Evolutionary conservation across 2,329 filamentous ascomycete species (phyloP), one percentile per base, ranked within the genome.

Genomic region (Thermomyces lanuginosus): DNA sequence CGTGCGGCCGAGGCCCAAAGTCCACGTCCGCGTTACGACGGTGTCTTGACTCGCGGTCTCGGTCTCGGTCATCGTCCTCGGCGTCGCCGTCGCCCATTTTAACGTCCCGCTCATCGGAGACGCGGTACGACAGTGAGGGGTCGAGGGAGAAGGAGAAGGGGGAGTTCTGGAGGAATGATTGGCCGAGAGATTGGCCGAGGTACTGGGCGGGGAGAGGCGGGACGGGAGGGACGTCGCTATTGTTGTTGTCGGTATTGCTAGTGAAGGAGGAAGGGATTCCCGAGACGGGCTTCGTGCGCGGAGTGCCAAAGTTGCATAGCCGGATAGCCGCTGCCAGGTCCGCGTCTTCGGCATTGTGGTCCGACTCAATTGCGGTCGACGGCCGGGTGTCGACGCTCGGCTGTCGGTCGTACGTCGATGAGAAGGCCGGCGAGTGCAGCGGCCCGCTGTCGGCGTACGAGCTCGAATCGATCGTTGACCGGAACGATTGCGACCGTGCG

Each of bases 281-380:
- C 26, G 66, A 63, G 8, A 66, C 61, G 21, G 74, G 64, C 30
- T 71, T 62, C 36, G 66, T 71, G 42, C 75, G 69, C 34, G 79
- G 73, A 24, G 83, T 93, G 38, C 76, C 75, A 50, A 92, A 89
- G 52, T 82, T 92, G 36, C 92, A 71, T 38, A 92, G 63, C 41
- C 89, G 81, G 26, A 93, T 81, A 3, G 86, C 84, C 8, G 84
- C 84, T 11, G 83, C 86, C 32, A 95, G 65, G 38, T 91, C 81
- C 24, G 73, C 76, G 45, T 92, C 84, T 37, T 91, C 82, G 42
- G 86, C 73, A 30, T 81, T 76, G 5, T 72, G 76, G 27, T 91
- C 81, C 39, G 69, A 71, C 19, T 83, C 81, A n/a, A n/a, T n/a
- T 4, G 81, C 83, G 2, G 83, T 92, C 17, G 69, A 68, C 15